phyloP scores from a whole-genome alignment of 1,284 basidiomycete species.

The Cerrena zonata region DNA sequence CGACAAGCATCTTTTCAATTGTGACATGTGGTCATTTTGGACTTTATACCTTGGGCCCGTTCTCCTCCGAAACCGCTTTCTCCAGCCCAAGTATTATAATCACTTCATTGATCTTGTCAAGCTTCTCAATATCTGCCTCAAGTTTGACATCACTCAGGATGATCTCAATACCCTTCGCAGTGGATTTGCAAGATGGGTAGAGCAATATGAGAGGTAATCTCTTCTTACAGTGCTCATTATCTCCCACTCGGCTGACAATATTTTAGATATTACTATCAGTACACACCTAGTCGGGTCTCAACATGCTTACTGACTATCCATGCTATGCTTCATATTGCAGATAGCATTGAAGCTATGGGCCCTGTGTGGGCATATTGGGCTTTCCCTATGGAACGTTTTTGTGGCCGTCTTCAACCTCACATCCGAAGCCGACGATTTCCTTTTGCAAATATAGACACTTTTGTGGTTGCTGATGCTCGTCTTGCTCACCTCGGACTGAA shows the following conservation, averaged over 20 bases:
- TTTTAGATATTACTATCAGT: slow-evolving; percentile 32
- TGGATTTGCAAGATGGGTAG: slow-evolving; percentile 37
- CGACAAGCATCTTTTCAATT: slow-evolving; percentile 23
- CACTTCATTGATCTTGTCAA: slow-evolving; percentile 39
- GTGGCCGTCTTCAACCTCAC: slow-evolving; percentile 24
- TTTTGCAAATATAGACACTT: slow-evolving; percentile 21
- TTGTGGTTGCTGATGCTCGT: slow-evolving; percentile 13
- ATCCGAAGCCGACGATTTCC: slow-evolving; percentile 22
- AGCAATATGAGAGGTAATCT: slow-evolving; percentile 36
- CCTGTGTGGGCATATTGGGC: slow-evolving; percentile 36
- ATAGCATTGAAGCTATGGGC: slow-evolving; percentile 27
- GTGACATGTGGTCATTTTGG: slow-evolving; percentile 35
- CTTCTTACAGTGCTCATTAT: not conserved
- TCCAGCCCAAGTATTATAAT: slow-evolving; percentile 30
- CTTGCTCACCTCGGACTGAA: slow-evolving; percentile 10
- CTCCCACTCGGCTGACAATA: not conserved
- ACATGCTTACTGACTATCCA: slow-evolving; percentile 32
- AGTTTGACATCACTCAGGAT: slow-evolving; percentile 32
- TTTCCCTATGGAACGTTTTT: slow-evolving; percentile 35
- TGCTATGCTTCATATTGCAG: slow-evolving; percentile 31
- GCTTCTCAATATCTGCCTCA: slow-evolving; percentile 35
- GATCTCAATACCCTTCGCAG: slow-evolving; percentile 29
- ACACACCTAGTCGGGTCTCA: slow-evolving; percentile 21
- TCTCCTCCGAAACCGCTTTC: slow-evolving; percentile 29
- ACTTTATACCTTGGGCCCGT: slow-evolving; percentile 35